Percentiles rank a stretch among this genome's conserved stretches.
Conservation (phyloP, 495 filamentous ascomycete genomes). For the Penicillium diatomitis region DNA sequence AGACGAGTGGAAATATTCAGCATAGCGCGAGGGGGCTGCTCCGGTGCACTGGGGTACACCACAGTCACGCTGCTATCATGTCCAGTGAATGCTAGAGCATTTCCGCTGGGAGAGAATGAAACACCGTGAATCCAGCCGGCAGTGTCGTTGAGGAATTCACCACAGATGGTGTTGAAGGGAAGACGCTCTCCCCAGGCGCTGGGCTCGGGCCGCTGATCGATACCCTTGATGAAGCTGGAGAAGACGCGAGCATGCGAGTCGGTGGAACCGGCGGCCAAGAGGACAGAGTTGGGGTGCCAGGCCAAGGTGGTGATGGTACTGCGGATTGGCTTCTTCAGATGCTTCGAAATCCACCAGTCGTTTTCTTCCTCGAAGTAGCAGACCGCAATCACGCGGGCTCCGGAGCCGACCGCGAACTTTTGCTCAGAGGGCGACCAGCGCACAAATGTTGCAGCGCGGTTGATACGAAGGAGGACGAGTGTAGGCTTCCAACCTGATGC, state of each 20-base stretch:
- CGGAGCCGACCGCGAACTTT: slow-evolving; percentile 96
- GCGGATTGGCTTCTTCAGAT: slow-evolving; percentile 95
- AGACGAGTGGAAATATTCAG: slow-evolving; percentile 82
- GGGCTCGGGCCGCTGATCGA: slow-evolving; percentile 79
- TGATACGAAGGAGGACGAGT: slow-evolving; percentile 92
- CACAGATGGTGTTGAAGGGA: slow-evolving; percentile 96
- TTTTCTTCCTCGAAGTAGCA: slow-evolving; percentile 99
- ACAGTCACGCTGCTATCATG: slow-evolving; percentile 95
- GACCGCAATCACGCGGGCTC: slow-evolving; percentile 89
- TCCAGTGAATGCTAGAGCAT: slow-evolving; percentile 81
- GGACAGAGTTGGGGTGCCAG: slow-evolving; percentile 96
- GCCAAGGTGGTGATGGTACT: slow-evolving; percentile 87
- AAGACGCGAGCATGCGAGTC: slow-evolving; percentile 97
- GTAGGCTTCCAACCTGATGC: slow-evolving; percentile 91
- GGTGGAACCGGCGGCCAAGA: slow-evolving; percentile 87
- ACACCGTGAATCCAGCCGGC: slow-evolving; percentile 94
- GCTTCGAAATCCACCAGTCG: slow-evolving; percentile 99
- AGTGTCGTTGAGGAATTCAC: slow-evolving; percentile 88
- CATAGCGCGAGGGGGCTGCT: slow-evolving; percentile 81
- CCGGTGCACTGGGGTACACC: slow-evolving; percentile 87
- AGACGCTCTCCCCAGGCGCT: slow-evolving; percentile 89
- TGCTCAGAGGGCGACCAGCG: slow-evolving; percentile 94
- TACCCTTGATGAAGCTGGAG: slow-evolving; percentile 90
- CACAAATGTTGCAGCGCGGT: slow-evolving; percentile 92
- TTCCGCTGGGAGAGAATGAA: slow-evolving; percentile 81